phyloP scores from a whole-genome alignment of 176 grass and related monocot species.

The Oryza glumipatula region DNA sequence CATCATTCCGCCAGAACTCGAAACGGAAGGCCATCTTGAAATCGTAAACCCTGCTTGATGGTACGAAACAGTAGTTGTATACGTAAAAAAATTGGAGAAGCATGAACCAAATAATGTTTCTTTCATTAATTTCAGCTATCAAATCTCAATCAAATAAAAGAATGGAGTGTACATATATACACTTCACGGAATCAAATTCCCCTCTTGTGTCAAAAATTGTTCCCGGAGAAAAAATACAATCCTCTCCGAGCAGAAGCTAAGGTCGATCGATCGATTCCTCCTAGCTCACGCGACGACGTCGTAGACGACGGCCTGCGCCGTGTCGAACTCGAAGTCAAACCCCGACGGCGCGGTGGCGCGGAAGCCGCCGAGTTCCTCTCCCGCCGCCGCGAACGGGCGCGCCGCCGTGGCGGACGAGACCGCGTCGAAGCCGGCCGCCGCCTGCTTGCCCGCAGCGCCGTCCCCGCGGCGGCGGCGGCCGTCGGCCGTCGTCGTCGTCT shows the following conservation, averaged over 20 bases:
- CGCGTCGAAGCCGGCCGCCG: not conserved
- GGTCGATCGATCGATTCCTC: not conserved
- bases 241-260: no score
- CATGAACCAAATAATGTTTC: not conserved
- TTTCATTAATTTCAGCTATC: not conserved
- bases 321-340: slow-evolving; percentile 25
- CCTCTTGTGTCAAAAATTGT: not conserved
- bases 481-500: not conserved
- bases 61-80: no score
- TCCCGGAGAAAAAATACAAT: not conserved
- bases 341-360: not conserved
- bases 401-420: not conserved
- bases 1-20: no score
- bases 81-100: not conserved
- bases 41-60: no score
- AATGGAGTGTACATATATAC: not conserved
- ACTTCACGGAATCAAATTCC: not conserved
- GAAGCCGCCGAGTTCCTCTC: not conserved
- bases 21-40: no score
- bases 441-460: not conserved
- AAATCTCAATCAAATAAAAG: slow-evolving; percentile 2
- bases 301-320: slow-evolving; percentile 42
- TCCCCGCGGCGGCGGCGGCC: not conserved
- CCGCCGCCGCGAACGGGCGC: no score
- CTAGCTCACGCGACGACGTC: slow-evolving; percentile 34